Base-by-base conservation (phyloP, 352 stramenopile species). In the Poterioochromonas sp. region DNA sequence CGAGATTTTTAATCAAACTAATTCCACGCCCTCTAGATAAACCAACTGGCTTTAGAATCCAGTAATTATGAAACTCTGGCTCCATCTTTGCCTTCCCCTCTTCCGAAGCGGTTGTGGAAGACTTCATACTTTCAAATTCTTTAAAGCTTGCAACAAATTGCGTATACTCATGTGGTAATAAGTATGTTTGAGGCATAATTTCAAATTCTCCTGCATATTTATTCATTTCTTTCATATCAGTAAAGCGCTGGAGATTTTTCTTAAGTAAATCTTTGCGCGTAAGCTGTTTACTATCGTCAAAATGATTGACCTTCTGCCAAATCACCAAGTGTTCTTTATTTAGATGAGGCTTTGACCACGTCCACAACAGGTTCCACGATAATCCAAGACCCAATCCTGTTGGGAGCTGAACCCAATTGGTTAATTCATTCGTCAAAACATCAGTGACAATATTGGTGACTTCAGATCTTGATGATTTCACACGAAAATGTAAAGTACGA, bases 241-340 rank as follows among this genome's bases (percentile, higher is more conserved):
- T 49, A 63, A 34, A 84, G 26, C 81, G 53, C 1, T 83, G 60
- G 26, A 89, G 39, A 76, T 88, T 90, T 63, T 91, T 90, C 81
- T 95, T 94, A 47, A 97, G 86, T 44, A 93, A 88, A 84, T 97
- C 93, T 80, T 98, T 98, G 29, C 93, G 85, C 0, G 92, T 97
- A 1, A 98, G 80, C 73, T 88, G 86, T 70, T 91, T 91, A 15
- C 43, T 82, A 79, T 77, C 76, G 41, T 91, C 84, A 82, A 97
- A 97, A 80, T 97, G 90, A 82, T 97, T 98, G 39, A 97, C 91
- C 54, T 92, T 91, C 81, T 98, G 93, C 88, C 91, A 97, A 22
- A 82, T 80, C 2, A 97, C 84, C 41, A 97, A 82, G 69, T 82
- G 80, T 5, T 79, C 79, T 49, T 84, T 83, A 58, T 85, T 76